These are phyloP conservation scores for Cyamopsis tetragonoloba DNA, from an alignment of 306 rosid species.

Conservation along the genomic window DNA sequence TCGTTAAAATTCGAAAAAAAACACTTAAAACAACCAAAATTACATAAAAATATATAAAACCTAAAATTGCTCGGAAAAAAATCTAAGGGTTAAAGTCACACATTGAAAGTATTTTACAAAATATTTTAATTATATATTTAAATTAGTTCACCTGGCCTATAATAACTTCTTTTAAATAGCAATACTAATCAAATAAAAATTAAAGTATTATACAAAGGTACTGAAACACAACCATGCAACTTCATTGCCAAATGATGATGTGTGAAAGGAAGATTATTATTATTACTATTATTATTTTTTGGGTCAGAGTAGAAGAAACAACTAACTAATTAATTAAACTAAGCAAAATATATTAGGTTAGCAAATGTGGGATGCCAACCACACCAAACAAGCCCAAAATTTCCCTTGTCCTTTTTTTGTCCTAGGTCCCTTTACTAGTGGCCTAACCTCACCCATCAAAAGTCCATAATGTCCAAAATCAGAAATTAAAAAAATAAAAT, in stretches of 20 bases:
- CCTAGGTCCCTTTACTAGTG: conserved; percentile 30
- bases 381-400: conserved; percentile 33
- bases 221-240: neutral
- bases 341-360: conserved; percentile 29
- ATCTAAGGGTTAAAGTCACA: too few relatives aligned
- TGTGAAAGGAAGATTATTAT: neutral
- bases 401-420: conserved; percentile 1
- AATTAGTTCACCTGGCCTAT: too few relatives aligned
- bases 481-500: neutral
- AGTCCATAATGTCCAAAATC: neutral
- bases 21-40: too few relatives aligned
- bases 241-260: neutral
- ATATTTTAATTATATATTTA: neutral
- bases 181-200: neutral
- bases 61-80: too few relatives aligned
- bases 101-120: neutral
- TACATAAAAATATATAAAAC: too few relatives aligned
- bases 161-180: too few relatives aligned
- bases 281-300: neutral
- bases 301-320: neutral
- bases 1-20: too few relatives aligned
- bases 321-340: too few relatives aligned
- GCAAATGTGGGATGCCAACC: conserved; percentile 42
- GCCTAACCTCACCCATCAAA: conserved; percentile 45
- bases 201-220: neutral